Evolutionary conservation across 345 rosid species (phyloP), one percentile per base, ranked within the genome.

Genomic region (Hevea brasiliensis): DNA sequence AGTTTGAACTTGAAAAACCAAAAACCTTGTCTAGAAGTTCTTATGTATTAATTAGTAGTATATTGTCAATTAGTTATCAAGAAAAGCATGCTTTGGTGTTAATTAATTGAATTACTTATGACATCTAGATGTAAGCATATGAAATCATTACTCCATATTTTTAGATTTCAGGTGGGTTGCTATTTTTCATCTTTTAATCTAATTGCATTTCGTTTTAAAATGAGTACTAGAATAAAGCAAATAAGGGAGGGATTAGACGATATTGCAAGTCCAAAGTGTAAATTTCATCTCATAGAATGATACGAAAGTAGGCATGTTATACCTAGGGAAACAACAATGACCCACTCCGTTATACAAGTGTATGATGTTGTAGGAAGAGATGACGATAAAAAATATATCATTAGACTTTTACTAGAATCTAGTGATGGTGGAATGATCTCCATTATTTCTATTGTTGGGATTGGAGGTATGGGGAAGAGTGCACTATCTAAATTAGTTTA

Each of bases 401-500:
- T 61, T 5, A 12, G 18, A 32, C 65, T 27, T 35, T 17, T 61
- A 32, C 11, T 13, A 18, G 20, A 61, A 11, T 21, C 65, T 35
- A 32, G 1, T 35, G n/a, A 61, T 61, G 45, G 15, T 1, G 24
- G 11, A 61, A 18, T 5, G 4, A 8, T 61, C 10, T 35, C 65
- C 3, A 6, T 61, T 42, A 26, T 15, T 8, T 73, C 79, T 1
- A 51, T 79, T 2, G 54, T 74, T 13, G 79, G 82, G 54, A 65
- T 79, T 6, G 82, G 77, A 47, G 21, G 50, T 21, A 3, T 64
- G 53, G 54, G 68, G 26, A 64, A 64, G 53, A 64, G 53, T n/a
- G 13, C 68, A 64, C 54, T 64, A 10, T 53, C 68, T 64, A 21
- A 64, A 21, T 10, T 42, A 7, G 68, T 42, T 1, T 64, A 20